These are phyloP conservation scores for Wickerhamiella bombiphila DNA, from an alignment of 805 yeast genomes.

Conservation along the genomic window DNA sequence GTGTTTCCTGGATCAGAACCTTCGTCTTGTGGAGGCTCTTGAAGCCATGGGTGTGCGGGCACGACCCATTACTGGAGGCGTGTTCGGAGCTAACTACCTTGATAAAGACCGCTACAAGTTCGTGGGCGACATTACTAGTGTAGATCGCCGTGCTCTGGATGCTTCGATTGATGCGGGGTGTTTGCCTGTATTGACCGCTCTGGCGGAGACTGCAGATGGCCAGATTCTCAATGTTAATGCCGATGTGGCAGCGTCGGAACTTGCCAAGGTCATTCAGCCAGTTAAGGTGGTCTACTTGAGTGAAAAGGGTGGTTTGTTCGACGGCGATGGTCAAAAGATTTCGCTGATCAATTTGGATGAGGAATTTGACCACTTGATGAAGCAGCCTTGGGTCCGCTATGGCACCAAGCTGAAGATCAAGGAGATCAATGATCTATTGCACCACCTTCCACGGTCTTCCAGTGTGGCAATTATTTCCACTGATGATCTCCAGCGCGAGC, in stretches of 20 bases:
- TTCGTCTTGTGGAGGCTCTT: conserved; percentile 85
- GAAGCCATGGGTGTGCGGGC: conserved; percentile 97
- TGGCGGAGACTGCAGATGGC: conserved; percentile 94
- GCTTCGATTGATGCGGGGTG: conserved; percentile 94
- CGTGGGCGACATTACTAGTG: conserved; percentile 80
- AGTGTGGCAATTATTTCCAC: conserved; percentile 96
- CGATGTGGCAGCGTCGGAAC: conserved; percentile 97
- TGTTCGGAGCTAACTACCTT: conserved; percentile 81
- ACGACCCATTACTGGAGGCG: conserved; percentile 96
- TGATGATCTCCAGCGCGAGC: conserved; percentile 86
- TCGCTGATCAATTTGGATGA: conserved; percentile 88
- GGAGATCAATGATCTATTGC: conserved; percentile 88
- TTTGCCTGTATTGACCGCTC: conserved; percentile 85
- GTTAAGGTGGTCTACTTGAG: conserved; percentile 89
- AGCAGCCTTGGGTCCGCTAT: conserved; percentile 95
- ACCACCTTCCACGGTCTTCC: conserved; percentile 89
- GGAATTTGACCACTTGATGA: conserved; percentile 80
- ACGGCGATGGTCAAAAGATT: conserved; percentile 82
- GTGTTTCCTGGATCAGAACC: conserved; percentile 89
- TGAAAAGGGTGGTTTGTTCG: conserved; percentile 94
- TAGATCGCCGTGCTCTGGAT: conserved; percentile 79
- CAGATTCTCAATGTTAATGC: conserved; percentile 96
- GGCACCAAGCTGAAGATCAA: conserved; percentile 95
- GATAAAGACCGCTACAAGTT: conserved; percentile 82
- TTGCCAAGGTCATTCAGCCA: conserved; percentile 94